A percentile compares a stretch with the other conserved stretches of the same genome.
Evolutionary conservation across 768 basidiomycete species (phyloP).

Genomic region (Dacryopinax primogenitus): DNA sequence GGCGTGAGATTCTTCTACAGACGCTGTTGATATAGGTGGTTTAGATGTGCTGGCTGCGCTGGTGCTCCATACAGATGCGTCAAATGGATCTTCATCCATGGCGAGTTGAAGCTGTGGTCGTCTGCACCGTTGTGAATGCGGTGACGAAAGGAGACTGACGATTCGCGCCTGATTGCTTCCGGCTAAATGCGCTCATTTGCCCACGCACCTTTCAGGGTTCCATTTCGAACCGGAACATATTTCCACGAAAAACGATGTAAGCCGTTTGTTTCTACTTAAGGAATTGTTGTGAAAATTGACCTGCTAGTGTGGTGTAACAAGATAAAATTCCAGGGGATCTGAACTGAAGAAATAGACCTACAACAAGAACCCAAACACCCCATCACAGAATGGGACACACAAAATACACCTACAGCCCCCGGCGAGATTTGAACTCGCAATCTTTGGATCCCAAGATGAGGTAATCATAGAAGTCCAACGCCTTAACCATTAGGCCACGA

Average conservation of each 20-base stretch:
- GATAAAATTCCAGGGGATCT: too few species aligned
- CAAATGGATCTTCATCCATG: slow-evolving; percentile 63
- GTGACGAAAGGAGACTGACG: not conserved
- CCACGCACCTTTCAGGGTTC: too few species aligned
- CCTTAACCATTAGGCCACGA: slow-evolving; percentile 1
- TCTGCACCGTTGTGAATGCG: not conserved
- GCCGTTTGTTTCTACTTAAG: too few species aligned
- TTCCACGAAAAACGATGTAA: too few species aligned
- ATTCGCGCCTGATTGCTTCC: not conserved
- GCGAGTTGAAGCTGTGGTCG: not conserved
- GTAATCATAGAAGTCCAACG: not conserved
- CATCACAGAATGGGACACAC: too few species aligned
- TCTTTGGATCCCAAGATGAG: not conserved
- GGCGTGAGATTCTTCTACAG: slow-evolving; percentile 19
- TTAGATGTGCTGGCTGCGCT: slow-evolving; percentile 19
- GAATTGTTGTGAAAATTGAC: too few species aligned
- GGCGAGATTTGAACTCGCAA: slow-evolving; percentile 1
- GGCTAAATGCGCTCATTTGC: too few species aligned
- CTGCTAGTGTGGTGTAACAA: too few species aligned
- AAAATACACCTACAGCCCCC: not conserved
- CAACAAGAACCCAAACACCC: too few species aligned
- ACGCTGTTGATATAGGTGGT: slow-evolving; percentile 1
- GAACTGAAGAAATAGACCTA: too few species aligned
- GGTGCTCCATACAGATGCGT: slow-evolving; percentile 59
- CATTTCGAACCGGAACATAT: too few species aligned